Evolutionary conservation across 2,329 filamentous ascomycete species (phyloP), one percentile per base, ranked within the genome.

Genomic region (Pestalotiopsis sp.): DNA sequence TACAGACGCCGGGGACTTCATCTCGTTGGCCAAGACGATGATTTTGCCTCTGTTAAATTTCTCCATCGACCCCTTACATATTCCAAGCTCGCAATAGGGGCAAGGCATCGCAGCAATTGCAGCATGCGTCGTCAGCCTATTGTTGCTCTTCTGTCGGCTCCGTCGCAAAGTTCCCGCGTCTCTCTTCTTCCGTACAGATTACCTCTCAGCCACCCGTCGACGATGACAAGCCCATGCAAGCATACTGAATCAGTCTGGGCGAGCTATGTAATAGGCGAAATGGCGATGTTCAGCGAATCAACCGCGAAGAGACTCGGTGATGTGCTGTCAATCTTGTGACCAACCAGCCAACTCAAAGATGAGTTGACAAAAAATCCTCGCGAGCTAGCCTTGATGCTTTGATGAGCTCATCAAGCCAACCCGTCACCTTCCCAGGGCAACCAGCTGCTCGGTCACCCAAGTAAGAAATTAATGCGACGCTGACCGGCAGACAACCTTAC

Each of bases 381-480:
- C 14, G 31, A 31, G 31, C 59, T 31, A 62, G 59, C n/a, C 31
- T 38, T 52, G 17, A 36, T 52, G 45, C 45, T 52, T 52, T 52
- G 45, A 52, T 52, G 45, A 52, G 45, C 27, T 62, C 59, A 39
- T 36, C 36, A 62, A 38, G 25, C 12, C 57, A 12, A 13, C 11
- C 57, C 57, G 11, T 59, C 25, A 61, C 58, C 23, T 31, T 61
- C 14, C 23, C 23, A 25, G 23, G 23, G 38, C 27, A 14, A 31
- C 12, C 25, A 38, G 59, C 13, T 39, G 27, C 11, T 61, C 59
- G 59, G 59, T 61, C 25, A 3, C 59, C 59, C 31, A 62, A 62
- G 36, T 38, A 62, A 36, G 59, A 62, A 62, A 39, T 62, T 62
- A 38, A 52, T 62, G 59, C 27, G 27, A 62, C 25, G 59, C 59